Evolutionary conservation across 352 stramenopile species (phyloP).

Genomic region (Aphanomyces cochlioides): DNA sequence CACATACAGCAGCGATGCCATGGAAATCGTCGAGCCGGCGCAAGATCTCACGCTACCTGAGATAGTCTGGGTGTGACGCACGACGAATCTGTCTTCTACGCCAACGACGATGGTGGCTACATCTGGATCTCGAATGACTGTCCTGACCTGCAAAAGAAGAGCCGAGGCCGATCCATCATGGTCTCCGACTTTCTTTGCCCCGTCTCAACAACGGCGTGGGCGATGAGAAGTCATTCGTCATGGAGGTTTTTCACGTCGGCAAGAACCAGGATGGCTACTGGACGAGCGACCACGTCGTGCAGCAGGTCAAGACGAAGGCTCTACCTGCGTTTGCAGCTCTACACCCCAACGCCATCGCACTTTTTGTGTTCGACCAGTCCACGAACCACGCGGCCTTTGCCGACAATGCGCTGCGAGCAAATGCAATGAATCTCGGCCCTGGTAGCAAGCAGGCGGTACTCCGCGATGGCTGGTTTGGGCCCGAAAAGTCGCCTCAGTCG

Average conservation of each 20-base stretch:
- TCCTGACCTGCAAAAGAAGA: neutral
- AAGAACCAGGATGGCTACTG: conserved; percentile 12
- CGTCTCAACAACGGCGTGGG: neutral
- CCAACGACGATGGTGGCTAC: conserved; percentile 6
- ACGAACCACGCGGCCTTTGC: conserved; percentile 17
- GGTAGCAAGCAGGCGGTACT: neutral
- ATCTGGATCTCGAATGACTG: neutral
- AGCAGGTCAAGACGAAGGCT: neutral
- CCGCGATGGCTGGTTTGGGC: neutral
- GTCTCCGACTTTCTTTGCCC: conserved; percentile 9
- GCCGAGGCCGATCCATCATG: conserved; percentile 4
- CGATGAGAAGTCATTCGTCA: neutral
- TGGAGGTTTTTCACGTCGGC: neutral
- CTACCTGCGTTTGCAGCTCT: neutral
- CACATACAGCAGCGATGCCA: neutral
- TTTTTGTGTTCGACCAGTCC: conserved; percentile 16
- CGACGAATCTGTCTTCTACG: conserved; percentile 4
- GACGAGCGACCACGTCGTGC: conserved; percentile 5
- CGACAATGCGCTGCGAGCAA: neutral
- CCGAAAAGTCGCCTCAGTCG: neutral
- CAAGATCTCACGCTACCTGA: neutral
- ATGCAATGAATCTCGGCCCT: neutral
- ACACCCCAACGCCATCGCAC: neutral
- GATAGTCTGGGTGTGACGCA: conserved; percentile 9
- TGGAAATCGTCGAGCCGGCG: neutral